Evolutionary conservation across 176 grass and related monocot genomes (phyloP).

Genomic region (Areca catechu): DNA sequence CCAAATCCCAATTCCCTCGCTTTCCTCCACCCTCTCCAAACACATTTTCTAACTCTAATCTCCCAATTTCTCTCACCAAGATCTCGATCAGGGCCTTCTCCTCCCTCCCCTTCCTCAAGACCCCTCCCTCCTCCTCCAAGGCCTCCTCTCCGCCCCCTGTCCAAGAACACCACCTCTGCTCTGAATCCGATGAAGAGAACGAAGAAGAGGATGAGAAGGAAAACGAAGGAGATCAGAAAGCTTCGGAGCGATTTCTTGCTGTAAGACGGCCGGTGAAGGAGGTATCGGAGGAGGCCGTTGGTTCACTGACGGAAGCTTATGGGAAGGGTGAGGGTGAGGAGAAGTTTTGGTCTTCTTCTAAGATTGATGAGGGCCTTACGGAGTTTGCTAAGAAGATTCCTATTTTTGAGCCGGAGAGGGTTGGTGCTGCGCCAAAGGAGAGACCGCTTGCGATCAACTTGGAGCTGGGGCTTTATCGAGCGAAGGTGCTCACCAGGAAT

Average conservation of each 20-base stretch:
- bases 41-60: background rate
- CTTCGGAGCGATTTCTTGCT: conserved; percentile 16
- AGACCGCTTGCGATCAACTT: conserved; percentile 79
- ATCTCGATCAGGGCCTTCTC: conserved; percentile 19
- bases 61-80: background rate
- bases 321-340: conserved; percentile 9
- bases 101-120: conserved; percentile 10
- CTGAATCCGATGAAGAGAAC: background rate
- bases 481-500: conserved; percentile 63
- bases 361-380: conserved; percentile 45
- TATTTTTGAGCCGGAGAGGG: conserved; percentile 64
- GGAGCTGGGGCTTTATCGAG: conserved; percentile 77
- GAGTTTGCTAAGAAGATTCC: conserved; percentile 83
- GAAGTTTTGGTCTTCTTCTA: conserved; percentile 9
- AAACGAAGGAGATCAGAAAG: conserved; percentile 7
- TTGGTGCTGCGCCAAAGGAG: conserved; percentile 21
- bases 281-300: conserved; percentile 12
- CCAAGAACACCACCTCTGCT: conserved; percentile 19
- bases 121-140: conserved; percentile 19
- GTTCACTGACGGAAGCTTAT: conserved; percentile 19
- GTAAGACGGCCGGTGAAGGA: conserved; percentile 28
- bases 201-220: conserved; percentile 9
- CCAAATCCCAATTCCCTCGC: conserved; percentile 14
- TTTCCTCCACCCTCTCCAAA: background rate
- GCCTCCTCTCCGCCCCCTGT: background rate